These are phyloP conservation scores for Aspergillus jensenii DNA, from an alignment of 2,329 filamentous ascomycete genomes.

Conservation along the genomic window DNA sequence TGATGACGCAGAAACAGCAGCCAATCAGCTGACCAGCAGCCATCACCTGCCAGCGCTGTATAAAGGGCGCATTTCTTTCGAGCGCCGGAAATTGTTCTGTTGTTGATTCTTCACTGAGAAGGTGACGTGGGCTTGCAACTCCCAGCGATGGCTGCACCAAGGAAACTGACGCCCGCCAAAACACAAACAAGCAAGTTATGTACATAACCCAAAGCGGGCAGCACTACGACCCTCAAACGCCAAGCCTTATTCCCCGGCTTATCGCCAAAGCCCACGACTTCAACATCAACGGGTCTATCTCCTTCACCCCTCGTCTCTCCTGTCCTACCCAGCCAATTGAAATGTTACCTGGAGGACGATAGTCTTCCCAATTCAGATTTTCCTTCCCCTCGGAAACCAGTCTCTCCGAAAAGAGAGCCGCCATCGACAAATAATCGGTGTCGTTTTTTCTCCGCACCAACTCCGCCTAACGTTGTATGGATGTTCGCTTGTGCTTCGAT, in stretches of 20 bases:
- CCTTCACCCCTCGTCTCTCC: background rate
- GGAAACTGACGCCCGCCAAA: background rate
- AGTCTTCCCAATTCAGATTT: background rate
- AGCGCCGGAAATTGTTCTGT: background rate
- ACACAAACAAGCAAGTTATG: background rate
- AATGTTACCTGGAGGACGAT: background rate
- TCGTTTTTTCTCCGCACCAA: background rate
- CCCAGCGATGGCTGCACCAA: background rate
- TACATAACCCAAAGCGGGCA: background rate
- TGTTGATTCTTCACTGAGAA: background rate
- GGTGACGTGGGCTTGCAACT: background rate
- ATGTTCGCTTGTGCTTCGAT: background rate
- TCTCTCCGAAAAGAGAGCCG: background rate
- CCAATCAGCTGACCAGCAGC: constrained; percentile 13
- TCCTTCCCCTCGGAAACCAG: background rate
- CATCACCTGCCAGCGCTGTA: background rate
- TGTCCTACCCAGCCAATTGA: background rate
- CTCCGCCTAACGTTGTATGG: background rate
- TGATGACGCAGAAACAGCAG: constrained; percentile 15
- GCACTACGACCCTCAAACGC: background rate
- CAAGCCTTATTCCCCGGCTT: constrained; percentile 17
- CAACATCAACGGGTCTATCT: background rate
- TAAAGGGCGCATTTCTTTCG: background rate
- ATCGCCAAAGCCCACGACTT: constrained; percentile 14
- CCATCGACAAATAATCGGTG: background rate